Base-by-base conservation (phyloP, 2,329 filamentous ascomycete genomes). In the Cladophialophora psammophila region DNA sequence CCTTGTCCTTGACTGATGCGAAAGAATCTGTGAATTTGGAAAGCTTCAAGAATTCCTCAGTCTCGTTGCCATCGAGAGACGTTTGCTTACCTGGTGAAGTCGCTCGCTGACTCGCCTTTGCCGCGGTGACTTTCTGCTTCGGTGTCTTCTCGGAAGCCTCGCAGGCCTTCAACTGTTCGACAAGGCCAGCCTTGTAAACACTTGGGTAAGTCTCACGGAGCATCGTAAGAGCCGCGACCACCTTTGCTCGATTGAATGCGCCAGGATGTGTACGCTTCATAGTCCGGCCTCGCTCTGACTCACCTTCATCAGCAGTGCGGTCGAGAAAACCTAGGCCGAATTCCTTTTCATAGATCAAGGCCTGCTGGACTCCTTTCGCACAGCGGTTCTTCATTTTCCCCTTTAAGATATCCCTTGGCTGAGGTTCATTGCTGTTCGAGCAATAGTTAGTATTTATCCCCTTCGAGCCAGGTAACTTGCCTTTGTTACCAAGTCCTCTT, bases 181-280 rank as follows among this genome's bases (percentile, higher is more conserved):
- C 12, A 45, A 42, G 57, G 10, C 9, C 38, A 20, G 57, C 57
- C 18, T 60, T 15, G 10, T 60, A 60, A 2, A 20, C 9, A 15
- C 7, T 9, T 12, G 57, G 57, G 45, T 45, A 60, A 34, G 57
- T 45, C 42, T 60, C 32, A 18, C 40, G 57, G 31, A 60, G 57
- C 57, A 50, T 50, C 10, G 42, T 50, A n/a, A 60, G 40, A 32
- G 57, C 40, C 15, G 42, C 34, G 32, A 36, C n/a, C 15, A 60
- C 40, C 31, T 60, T 60, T 4, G 12, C n/a, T 6, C 57, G 57
- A 18, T 60, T 12, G 32, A 50, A 60, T 12, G 57, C 57, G 57
- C 40, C 40, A 35, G 57, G 40, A 50, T 50, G 26, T 26, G 57
- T 50, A 12, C 40, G 59, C 34, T 61, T 61, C 45, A 52, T 38